Evolutionary conservation across 2,329 filamentous ascomycete species (phyloP).

Genomic region (Beauveria sp.): DNA sequence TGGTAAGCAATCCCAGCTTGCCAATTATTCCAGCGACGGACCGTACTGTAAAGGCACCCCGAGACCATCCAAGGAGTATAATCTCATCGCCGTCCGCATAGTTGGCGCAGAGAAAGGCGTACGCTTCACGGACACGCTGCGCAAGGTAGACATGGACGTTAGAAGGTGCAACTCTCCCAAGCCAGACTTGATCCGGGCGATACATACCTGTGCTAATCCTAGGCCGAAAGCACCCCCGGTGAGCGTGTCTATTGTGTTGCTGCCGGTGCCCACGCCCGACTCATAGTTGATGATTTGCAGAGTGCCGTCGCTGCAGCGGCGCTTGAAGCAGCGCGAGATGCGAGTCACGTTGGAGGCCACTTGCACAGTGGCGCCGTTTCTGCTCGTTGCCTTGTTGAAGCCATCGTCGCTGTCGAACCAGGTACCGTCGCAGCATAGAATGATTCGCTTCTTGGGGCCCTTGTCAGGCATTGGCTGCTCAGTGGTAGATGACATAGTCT

Average conservation of each 20-base stretch:
- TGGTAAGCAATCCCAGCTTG: conserved; percentile 43
- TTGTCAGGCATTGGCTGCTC: not conserved
- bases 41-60: conserved; percentile 51
- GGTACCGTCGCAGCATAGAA: conserved; percentile 47
- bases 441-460: conserved; percentile 35
- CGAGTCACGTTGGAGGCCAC: conserved; percentile 54
- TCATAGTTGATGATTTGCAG: conserved; percentile 55
- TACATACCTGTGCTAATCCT: conserved; percentile 43
- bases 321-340: conserved; percentile 49
- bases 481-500: not conserved
- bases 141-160: not conserved
- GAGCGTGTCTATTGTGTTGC: conserved; percentile 40
- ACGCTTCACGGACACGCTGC: conserved; percentile 51
- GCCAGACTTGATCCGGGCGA: not conserved
- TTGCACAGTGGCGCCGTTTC: conserved; percentile 35
- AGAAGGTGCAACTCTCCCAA: not conserved
- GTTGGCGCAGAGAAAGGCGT: conserved; percentile 55
- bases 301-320: conserved; percentile 40
- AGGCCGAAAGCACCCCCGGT: conserved; percentile 48
- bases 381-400: conserved; percentile 32
- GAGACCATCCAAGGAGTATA: conserved; percentile 48
- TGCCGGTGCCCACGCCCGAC: conserved; percentile 50
- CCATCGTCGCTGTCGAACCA: conserved; percentile 48
- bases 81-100: conserved; percentile 52
- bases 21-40: conserved; percentile 47